Conservation (phyloP, 164 flowering plant species). For the Amborella trichopoda region DNA sequence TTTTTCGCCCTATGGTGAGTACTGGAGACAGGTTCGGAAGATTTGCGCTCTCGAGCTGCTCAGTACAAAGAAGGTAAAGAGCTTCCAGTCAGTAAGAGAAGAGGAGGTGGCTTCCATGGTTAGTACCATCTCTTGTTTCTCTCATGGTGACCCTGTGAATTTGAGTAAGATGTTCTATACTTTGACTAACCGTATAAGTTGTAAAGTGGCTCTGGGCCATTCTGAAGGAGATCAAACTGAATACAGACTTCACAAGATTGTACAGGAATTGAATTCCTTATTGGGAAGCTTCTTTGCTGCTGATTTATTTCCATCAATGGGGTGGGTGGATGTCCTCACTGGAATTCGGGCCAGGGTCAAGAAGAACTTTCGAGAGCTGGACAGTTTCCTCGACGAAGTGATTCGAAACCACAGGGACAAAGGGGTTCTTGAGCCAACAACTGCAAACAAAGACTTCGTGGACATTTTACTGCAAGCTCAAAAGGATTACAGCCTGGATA, state of each 20-base stretch:
- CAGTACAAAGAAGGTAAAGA: slow-evolving; percentile 5
- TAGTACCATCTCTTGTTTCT: neutral
- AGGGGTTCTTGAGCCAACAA: too few relatives aligned
- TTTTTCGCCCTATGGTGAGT: neutral
- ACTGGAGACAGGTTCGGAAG: neutral
- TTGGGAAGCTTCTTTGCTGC: neutral
- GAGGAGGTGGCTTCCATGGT: neutral
- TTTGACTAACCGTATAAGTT: neutral
- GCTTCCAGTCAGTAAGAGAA: neutral
- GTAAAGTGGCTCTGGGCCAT: neutral
- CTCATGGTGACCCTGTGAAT: neutral
- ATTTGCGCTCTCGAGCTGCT: slow-evolving; percentile 23
- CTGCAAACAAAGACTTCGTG: too few relatives aligned
- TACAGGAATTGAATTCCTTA: neutral
- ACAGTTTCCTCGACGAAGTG: neutral
- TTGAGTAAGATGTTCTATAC: neutral
- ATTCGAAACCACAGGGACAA: neutral
- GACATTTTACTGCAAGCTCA: neutral
- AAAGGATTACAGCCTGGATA: neutral
- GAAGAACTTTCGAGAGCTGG: neutral
- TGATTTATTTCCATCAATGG: neutral
- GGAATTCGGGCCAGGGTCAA: neutral
- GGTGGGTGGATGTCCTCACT: neutral
- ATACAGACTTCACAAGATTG: neutral
- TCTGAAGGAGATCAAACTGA: neutral